Percentiles rank a stretch among this genome's conserved stretches.
Conservation (phyloP, 805 yeast species). For the Myxozyma udenii region DNA sequence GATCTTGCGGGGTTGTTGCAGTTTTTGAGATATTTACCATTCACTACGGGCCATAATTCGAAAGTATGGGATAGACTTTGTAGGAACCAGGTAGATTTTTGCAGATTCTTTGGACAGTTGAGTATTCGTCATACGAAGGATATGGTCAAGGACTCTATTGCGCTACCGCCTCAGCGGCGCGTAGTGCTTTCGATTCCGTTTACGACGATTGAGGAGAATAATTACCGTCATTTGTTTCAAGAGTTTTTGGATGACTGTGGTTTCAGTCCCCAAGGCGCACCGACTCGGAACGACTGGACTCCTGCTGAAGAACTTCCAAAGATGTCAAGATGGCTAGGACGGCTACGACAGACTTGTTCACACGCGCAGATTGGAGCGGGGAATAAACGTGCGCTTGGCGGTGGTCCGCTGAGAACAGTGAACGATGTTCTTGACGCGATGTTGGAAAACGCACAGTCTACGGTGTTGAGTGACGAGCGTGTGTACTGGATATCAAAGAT, state of each 20-base stretch:
- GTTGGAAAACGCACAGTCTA: slow-evolving; percentile 54
- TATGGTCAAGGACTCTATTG: slow-evolving; percentile 73
- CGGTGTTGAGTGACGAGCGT: slow-evolving; percentile 50
- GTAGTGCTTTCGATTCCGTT: slow-evolving; percentile 69
- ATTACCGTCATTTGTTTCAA: slow-evolving; percentile 62
- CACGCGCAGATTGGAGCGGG: slow-evolving; percentile 52
- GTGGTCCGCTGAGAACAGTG: slow-evolving; percentile 47
- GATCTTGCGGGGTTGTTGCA: slow-evolving; percentile 71
- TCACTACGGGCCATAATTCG: slow-evolving; percentile 42
- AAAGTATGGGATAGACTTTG: slow-evolving; percentile 44
- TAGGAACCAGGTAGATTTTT: slow-evolving; percentile 45
- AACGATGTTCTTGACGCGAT: slow-evolving; percentile 67
- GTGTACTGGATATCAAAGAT: slow-evolving; percentile 46
- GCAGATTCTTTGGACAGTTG: slow-evolving; percentile 50
- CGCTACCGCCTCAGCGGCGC: slow-evolving; percentile 74
- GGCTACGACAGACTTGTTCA: slow-evolving; percentile 75
- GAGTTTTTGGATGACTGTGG: slow-evolving; percentile 57
- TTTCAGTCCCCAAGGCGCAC: slow-evolving; percentile 34
- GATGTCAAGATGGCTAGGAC: slow-evolving; percentile 61
- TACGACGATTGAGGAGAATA: slow-evolving; percentile 78
- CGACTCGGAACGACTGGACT: slow-evolving; percentile 22
- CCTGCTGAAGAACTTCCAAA: slow-evolving; percentile 25
- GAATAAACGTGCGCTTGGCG: slow-evolving; percentile 35
- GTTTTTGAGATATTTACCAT: slow-evolving; percentile 68
- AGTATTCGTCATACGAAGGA: slow-evolving; percentile 80